A percentile compares a stretch with the other conserved stretches of the same genome.
These are phyloP conservation scores for Apium graveolens DNA, from an alignment of 129 eudicot species.

Conservation along the genomic window DNA sequence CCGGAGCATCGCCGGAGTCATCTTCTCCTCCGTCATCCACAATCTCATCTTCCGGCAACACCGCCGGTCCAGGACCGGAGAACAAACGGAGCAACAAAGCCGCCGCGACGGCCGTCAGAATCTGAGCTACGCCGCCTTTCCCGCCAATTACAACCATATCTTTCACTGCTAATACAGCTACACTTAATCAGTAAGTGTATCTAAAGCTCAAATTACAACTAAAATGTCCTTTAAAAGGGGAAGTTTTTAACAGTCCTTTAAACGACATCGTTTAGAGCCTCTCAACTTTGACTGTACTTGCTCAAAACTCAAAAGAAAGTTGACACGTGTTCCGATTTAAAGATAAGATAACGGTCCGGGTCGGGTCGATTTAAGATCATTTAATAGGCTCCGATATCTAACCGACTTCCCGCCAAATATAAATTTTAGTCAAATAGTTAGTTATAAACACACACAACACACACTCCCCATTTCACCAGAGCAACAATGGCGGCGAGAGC, in stretches of 20 bases:
- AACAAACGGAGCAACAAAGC: conserved; percentile 69
- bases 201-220: not conserved
- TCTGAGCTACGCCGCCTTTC: conserved; percentile 63
- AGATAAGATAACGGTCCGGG: conserved; percentile 5
- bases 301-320: not conserved
- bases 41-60: conserved; percentile 42
- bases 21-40: conserved; percentile 24
- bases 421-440: not conserved
- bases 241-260: not conserved
- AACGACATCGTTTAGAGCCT: not conserved
- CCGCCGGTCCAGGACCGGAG: conserved; percentile 73
- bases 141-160: conserved; percentile 55
- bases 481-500: conserved; percentile 28
- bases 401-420: not conserved
- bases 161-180: not conserved
- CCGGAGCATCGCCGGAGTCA: conserved; percentile 30
- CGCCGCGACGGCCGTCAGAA: conserved; percentile 83
- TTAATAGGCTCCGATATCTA: not conserved
- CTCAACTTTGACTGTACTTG: not conserved
- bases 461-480: not conserved
- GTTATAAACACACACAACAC: not conserved
- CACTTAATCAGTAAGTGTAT: not conserved
- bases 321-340: not conserved
- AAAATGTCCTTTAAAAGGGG: not conserved
- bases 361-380: not conserved